phyloP scores from a whole-genome alignment of 495 filamentous ascomycete genomes.

The Neurospora tetrasperma region DNA sequence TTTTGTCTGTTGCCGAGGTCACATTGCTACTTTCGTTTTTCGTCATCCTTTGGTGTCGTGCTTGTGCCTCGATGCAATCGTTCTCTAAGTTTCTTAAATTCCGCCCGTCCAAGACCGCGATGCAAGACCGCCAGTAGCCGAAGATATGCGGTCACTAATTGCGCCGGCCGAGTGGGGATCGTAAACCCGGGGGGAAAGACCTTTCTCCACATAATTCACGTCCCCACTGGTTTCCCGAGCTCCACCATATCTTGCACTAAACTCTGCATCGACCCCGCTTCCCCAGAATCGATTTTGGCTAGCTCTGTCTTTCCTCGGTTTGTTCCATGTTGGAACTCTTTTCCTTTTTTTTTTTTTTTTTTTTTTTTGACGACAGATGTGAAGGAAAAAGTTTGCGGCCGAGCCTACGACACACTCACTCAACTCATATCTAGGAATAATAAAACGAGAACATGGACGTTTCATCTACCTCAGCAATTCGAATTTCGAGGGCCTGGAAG shows the following conservation, averaged over 20 bases:
- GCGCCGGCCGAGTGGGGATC: background rate
- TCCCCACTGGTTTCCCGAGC: background rate
- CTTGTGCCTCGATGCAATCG: background rate
- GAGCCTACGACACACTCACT: background rate
- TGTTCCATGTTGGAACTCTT: background rate
- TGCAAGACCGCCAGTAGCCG: constrained; percentile 9
- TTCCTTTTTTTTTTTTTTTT: background rate
- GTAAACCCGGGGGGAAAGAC: background rate
- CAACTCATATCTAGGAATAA: background rate
- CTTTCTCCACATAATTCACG: background rate
- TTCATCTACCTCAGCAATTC: background rate
- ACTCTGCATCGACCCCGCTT: background rate
- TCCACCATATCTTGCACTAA: background rate
- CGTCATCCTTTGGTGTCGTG: background rate
- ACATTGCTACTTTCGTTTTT: background rate
- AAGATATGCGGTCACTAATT: constrained; percentile 2
- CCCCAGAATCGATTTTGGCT: background rate
- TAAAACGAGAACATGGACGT: background rate
- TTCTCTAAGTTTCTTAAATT: constrained; percentile 6
- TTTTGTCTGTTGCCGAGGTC: background rate
- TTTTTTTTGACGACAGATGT: background rate
- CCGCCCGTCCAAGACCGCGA: constrained; percentile 2
- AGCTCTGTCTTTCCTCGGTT: background rate
- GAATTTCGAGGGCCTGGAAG: background rate
- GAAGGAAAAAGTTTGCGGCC: background rate